Evolutionary conservation across 345 rosid species (phyloP).

Genomic region (Sisymbrium irio): DNA sequence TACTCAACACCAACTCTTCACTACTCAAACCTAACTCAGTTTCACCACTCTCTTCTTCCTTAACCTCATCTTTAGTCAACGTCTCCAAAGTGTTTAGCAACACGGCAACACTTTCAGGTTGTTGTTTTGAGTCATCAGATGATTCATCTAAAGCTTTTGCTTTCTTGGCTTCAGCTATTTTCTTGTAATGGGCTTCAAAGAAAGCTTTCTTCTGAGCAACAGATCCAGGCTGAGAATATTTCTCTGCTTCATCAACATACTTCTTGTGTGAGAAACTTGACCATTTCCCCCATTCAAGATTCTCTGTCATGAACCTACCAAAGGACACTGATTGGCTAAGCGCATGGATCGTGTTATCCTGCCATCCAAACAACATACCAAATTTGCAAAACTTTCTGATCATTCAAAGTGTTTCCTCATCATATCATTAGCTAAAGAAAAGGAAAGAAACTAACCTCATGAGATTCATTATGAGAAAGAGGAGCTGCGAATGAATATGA

Average conservation of each 20-base stretch:
- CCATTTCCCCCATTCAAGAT: constrained; percentile 94
- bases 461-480: constrained; percentile 48
- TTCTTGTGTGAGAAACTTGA: constrained; percentile 72
- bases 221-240: constrained; percentile 66
- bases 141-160: constrained; percentile 39
- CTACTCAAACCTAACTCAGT: background rate
- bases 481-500: constrained; percentile 62
- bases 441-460: constrained; percentile 48
- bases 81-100: constrained; percentile 33
- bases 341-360: constrained; percentile 64
- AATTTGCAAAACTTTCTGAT: constrained; percentile 8
- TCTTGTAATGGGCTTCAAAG: constrained; percentile 80
- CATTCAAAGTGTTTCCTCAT: background rate
- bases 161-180: constrained; percentile 61
- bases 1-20: constrained; percentile 14
- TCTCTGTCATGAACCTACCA: constrained; percentile 79
- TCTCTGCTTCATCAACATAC: constrained; percentile 79
- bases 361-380: constrained; percentile 20
- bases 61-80: constrained; percentile 23
- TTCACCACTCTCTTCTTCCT: constrained; percentile 16
- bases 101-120: constrained; percentile 18
- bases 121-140: background rate
- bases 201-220: constrained; percentile 87
- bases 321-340: constrained; percentile 81
- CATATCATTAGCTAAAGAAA: background rate